Percentiles rank a stretch among this genome's conserved stretches.
Evolutionary conservation across 106 monocot genomes (phyloP).

Genomic region (Dendrobium chrysotoxum): DNA sequence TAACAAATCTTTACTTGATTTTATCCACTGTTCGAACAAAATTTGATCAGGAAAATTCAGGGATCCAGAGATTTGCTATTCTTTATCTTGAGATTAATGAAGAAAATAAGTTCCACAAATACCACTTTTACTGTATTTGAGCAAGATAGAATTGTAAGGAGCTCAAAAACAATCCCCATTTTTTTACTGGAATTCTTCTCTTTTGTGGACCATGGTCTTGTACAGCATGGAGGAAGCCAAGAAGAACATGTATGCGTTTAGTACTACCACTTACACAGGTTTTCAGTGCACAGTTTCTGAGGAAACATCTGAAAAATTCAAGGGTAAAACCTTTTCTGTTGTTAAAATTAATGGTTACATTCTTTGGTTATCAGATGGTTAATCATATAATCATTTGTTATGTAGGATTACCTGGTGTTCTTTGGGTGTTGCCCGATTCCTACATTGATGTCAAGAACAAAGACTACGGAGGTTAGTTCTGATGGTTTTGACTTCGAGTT

Average conservation of each 20-base stretch:
- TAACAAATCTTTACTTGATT: too few species aligned
- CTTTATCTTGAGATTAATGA: too few species aligned
- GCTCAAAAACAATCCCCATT: neutral
- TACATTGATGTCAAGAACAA: slow-evolving; percentile 97
- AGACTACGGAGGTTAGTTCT: slow-evolving; percentile 81
- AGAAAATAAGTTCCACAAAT: too few species aligned
- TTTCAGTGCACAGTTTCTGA: slow-evolving; percentile 90
- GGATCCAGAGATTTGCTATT: too few species aligned
- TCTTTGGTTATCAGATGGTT: neutral
- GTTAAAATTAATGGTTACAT: neutral
- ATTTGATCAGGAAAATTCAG: too few species aligned
- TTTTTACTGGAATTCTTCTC: neutral
- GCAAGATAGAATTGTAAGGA: neutral
- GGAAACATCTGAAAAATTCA: slow-evolving; percentile 97
- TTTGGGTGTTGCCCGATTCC: slow-evolving; percentile 97
- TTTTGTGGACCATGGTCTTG: neutral
- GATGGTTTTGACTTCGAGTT: neutral
- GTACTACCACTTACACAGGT: slow-evolving; percentile 94
- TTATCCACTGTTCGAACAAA: too few species aligned
- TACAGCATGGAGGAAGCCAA: slow-evolving; percentile 97
- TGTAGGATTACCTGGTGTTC: slow-evolving; percentile 87
- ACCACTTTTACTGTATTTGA: neutral
- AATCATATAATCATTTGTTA: slow-evolving; percentile 2
- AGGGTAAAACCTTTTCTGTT: slow-evolving; percentile 32
- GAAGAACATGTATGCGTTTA: slow-evolving; percentile 99